Evolutionary conservation across 2,329 filamentous ascomycete species (phyloP).

Genomic region (Epichloe sibirici): DNA sequence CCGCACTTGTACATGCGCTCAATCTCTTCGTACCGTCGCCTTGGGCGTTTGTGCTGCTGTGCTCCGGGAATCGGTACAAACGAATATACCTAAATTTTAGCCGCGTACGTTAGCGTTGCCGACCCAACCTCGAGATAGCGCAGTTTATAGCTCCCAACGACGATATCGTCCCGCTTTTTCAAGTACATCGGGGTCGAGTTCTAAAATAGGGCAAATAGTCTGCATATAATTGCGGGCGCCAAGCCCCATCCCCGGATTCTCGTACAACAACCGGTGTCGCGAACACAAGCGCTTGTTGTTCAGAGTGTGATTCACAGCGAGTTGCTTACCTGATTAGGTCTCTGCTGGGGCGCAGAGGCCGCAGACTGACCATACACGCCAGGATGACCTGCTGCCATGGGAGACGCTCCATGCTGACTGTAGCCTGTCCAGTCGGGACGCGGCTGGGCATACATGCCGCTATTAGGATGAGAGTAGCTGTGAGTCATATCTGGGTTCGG

Average conservation of each 20-base stretch:
- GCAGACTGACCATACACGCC: slow-evolving; percentile 42
- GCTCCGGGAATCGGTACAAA: slow-evolving; percentile 96
- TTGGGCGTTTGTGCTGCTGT: slow-evolving; percentile 91
- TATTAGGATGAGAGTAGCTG: slow-evolving; percentile 51
- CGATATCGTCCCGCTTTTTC: neutral
- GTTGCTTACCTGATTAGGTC: slow-evolving; percentile 47
- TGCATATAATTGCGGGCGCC: neutral
- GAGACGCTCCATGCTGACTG: slow-evolving; percentile 37
- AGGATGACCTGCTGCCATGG: slow-evolving; percentile 38
- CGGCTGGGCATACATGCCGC: slow-evolving; percentile 53
- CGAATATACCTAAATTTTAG: slow-evolving; percentile 69
- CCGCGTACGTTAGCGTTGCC: slow-evolving; percentile 6
- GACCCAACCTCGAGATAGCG: neutral
- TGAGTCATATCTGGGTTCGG: slow-evolving; percentile 79
- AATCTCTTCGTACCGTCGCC: slow-evolving; percentile 92
- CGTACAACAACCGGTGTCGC: neutral
- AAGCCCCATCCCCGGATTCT: no score
- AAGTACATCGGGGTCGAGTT: neutral
- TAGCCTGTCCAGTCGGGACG: slow-evolving; percentile 68
- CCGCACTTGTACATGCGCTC: slow-evolving; percentile 99
- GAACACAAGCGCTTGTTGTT: no score
- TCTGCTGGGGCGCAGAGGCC: slow-evolving; percentile 40
- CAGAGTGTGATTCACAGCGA: neutral
- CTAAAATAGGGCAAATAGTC: neutral
- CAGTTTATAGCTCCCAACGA: neutral